Evolutionary conservation across 805 yeast species (phyloP).

Genomic region (Lipomyces oligophaga): DNA sequence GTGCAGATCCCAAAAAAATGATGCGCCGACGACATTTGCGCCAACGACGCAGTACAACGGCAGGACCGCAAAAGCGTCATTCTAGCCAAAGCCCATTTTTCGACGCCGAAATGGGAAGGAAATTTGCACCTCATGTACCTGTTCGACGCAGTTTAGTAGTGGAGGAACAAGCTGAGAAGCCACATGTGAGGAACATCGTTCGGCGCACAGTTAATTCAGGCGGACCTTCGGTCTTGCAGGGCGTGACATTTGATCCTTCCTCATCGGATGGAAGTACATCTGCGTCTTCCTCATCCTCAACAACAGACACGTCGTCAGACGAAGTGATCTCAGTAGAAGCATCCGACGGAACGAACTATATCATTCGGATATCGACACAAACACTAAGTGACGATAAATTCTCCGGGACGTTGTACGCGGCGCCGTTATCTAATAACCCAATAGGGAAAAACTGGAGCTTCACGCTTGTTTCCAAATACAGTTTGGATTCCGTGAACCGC

Average conservation of each 20-base stretch:
- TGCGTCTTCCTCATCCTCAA: background rate
- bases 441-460: conserved; percentile 22
- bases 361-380: conserved; percentile 6
- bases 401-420: conserved; percentile 20
- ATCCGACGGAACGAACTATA: background rate
- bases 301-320: background rate
- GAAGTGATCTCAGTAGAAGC: background rate
- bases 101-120: conserved; percentile 15
- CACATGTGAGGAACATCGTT: no score
- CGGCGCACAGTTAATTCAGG: no score
- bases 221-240: no score
- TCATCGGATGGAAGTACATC: no score
- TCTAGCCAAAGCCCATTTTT: background rate
- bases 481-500: conserved; percentile 13
- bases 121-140: conserved; percentile 22
- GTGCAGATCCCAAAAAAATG: background rate
- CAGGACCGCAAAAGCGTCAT: conserved; percentile 37
- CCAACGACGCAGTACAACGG: no score
- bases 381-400: conserved; percentile 12
- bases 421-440: conserved; percentile 22
- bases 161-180: no score
- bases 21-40: no score
- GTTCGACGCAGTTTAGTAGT: no score
- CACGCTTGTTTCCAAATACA: conserved; percentile 9
- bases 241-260: no score